Percentiles rank a stretch among this genome's conserved stretches.
Conservation (phyloP, 768 basidiomycete genomes). For the Panus rudis region DNA sequence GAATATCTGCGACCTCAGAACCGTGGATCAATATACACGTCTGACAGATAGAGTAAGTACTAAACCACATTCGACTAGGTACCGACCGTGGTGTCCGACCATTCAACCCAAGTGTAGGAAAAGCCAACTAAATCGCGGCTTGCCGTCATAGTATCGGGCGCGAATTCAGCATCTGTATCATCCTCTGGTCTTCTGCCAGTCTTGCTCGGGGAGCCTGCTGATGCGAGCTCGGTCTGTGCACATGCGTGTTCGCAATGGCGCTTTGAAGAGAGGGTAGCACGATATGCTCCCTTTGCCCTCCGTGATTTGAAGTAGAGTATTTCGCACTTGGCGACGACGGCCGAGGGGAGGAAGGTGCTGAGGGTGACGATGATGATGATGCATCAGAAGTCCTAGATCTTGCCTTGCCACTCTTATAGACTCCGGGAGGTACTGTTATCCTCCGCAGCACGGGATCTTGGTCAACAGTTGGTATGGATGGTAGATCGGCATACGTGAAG, state of each 20-base stretch:
- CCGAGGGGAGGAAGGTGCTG: conserved; percentile 19
- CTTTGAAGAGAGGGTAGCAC: conserved; percentile 36
- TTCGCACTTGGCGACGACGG: conserved; percentile 14
- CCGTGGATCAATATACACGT: too few relatives aligned
- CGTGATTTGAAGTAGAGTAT: conserved; percentile 7
- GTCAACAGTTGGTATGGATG: conserved; percentile 31
- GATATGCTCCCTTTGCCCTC: conserved; percentile 15
- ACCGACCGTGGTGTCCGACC: too few relatives aligned
- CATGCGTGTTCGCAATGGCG: conserved; percentile 26
- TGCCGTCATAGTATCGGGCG: conserved; percentile 27
- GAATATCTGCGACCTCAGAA: background rate
- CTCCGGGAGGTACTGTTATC: conserved; percentile 30
- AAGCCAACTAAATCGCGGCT: too few relatives aligned
- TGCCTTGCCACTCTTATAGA: conserved; percentile 36
- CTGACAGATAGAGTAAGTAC: too few relatives aligned
- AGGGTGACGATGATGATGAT: conserved; percentile 15
- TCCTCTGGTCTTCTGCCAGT: conserved; percentile 50
- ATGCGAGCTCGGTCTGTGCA: conserved; percentile 21
- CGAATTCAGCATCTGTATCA: conserved; percentile 54
- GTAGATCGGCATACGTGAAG: conserved; percentile 34
- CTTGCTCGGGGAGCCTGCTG: conserved; percentile 28
- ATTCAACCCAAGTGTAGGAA: too few relatives aligned
- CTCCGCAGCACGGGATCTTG: conserved; percentile 29
- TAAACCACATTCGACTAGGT: too few relatives aligned
- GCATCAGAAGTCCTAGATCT: conserved; percentile 30